Evolutionary conservation across 805 yeast species (phyloP).

Genomic region (Saccharomyces cerevisiae): DNA sequence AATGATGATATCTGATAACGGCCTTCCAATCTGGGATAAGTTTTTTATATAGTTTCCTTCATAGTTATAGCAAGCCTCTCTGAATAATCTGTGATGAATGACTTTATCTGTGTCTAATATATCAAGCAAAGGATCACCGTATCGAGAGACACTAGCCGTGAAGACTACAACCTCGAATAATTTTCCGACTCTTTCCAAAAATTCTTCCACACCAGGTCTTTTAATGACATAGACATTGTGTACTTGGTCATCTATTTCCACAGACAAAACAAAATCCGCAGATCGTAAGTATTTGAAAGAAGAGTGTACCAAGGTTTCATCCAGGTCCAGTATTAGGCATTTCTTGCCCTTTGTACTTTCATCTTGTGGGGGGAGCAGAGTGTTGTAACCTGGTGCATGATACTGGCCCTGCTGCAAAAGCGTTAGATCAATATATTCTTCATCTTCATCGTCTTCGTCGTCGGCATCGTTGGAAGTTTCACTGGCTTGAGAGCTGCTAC

Average conservation of each 20-base stretch:
- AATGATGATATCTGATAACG: slow-evolving; percentile 71
- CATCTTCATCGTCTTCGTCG: slow-evolving; percentile 20
- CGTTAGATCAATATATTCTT: slow-evolving; percentile 46
- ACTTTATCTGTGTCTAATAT: slow-evolving; percentile 64
- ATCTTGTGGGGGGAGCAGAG: slow-evolving; percentile 47
- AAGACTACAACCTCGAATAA: slow-evolving; percentile 89
- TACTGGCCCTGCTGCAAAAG: slow-evolving; percentile 63
- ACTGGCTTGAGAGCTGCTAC: not conserved
- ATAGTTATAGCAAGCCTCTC: slow-evolving; percentile 87
- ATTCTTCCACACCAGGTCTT: slow-evolving; percentile 95
- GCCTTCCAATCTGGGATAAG: slow-evolving; percentile 86
- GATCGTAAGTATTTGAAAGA: slow-evolving; percentile 82
- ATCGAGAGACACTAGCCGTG: slow-evolving; percentile 88
- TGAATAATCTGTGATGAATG: slow-evolving; percentile 81
- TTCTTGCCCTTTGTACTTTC: slow-evolving; percentile 45
- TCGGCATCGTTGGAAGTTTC: slow-evolving; percentile 6
- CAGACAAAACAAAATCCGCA: slow-evolving; percentile 94
- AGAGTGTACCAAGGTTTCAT: slow-evolving; percentile 91
- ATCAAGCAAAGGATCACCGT: slow-evolving; percentile 90
- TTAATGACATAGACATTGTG: slow-evolving; percentile 93
- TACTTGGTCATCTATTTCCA: slow-evolving; percentile 82
- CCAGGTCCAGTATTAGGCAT: slow-evolving; percentile 83
- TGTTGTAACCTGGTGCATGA: slow-evolving; percentile 53
- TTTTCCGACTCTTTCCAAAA: slow-evolving; percentile 69
- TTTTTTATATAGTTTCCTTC: slow-evolving; percentile 93